Percentiles rank a stretch among this genome's conserved stretches.
Evolutionary conservation across 1,139 yeast genomes (phyloP).

Genomic region (Taphrina sp.): DNA sequence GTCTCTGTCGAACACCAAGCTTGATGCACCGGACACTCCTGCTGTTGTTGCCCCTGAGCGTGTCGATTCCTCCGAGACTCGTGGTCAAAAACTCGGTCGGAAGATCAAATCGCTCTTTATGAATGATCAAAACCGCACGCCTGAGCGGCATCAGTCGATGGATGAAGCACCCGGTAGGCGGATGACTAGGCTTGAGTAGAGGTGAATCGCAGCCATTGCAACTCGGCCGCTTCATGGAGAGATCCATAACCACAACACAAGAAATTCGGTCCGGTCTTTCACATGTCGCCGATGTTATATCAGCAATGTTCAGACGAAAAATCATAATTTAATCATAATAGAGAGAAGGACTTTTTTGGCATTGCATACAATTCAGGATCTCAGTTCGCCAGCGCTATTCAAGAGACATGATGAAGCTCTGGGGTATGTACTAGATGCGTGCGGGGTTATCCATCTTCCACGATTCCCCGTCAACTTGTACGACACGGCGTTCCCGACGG

Average conservation of each 20-base stretch:
- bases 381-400: too few species aligned
- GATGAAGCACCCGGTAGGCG: too few species aligned
- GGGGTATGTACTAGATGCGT: too few species aligned
- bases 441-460: constrained; percentile 1
- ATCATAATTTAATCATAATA: too few species aligned
- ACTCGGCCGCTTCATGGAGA: not conserved
- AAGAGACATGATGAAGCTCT: too few species aligned
- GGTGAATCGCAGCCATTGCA: too few species aligned
- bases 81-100: constrained; percentile 11
- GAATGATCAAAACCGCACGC: constrained; percentile 10
- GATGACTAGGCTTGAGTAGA: too few species aligned
- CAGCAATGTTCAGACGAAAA: too few species aligned
- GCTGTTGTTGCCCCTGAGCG: not conserved
- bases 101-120: constrained; percentile 19
- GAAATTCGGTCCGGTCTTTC: too few species aligned
- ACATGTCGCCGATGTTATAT: too few species aligned
- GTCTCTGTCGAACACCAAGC: not conserved
- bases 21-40: not conserved
- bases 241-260: not conserved
- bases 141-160: constrained; percentile 6
- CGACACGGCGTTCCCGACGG: constrained; percentile 26
- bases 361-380: too few species aligned
- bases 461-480: not conserved
- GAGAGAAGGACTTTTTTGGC: too few species aligned
- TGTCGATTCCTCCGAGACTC: not conserved